phyloP scores from a whole-genome alignment of 495 filamentous ascomycete genomes.

The Penicillium chermesinum region DNA sequence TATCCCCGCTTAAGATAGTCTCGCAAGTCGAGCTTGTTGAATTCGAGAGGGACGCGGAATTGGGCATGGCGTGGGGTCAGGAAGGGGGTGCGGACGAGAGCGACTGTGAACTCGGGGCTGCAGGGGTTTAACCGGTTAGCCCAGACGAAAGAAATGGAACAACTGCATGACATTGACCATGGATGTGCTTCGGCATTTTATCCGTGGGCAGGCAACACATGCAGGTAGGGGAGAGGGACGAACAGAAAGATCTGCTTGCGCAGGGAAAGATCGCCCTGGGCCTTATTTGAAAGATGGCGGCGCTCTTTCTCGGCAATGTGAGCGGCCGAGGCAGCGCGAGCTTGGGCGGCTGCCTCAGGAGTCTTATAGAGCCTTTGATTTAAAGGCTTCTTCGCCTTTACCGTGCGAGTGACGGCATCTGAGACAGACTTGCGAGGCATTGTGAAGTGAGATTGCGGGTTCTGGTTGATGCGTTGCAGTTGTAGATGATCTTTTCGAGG shows the following conservation, averaged over 20 bases:
- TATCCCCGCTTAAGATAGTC: slow-evolving; percentile 83
- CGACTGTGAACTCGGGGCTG: slow-evolving; percentile 74
- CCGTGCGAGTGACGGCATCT: slow-evolving; percentile 14
- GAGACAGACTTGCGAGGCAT: slow-evolving; percentile 35
- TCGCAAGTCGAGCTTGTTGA: slow-evolving; percentile 87
- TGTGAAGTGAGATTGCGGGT: slow-evolving; percentile 14
- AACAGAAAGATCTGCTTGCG: slow-evolving; percentile 67
- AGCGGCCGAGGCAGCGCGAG: too few relatives aligned
- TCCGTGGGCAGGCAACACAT: slow-evolving; percentile 6
- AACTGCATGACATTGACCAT: too few relatives aligned
- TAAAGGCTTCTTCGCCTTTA: not conserved
- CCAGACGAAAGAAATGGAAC: not conserved
- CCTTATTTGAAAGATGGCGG: slow-evolving; percentile 8
- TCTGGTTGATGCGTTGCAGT: slow-evolving; percentile 1
- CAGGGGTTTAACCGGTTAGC: not conserved
- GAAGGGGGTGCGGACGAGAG: slow-evolving; percentile 65
- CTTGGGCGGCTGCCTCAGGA: not conserved
- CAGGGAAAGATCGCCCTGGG: slow-evolving; percentile 5
- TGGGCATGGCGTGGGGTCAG: slow-evolving; percentile 72
- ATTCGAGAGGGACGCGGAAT: slow-evolving; percentile 78
- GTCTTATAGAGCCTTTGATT: not conserved
- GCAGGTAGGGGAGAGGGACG: slow-evolving; percentile 19
- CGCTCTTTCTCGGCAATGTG: slow-evolving; percentile 17
- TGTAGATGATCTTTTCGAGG: slow-evolving; percentile 29
- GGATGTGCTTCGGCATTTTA: slow-evolving; percentile 4